A percentile compares a stretch with the other conserved stretches of the same genome.
These are phyloP conservation scores for Claviceps sp. DNA, from an alignment of 2,329 filamentous ascomycete genomes.

Conservation along the genomic window DNA sequence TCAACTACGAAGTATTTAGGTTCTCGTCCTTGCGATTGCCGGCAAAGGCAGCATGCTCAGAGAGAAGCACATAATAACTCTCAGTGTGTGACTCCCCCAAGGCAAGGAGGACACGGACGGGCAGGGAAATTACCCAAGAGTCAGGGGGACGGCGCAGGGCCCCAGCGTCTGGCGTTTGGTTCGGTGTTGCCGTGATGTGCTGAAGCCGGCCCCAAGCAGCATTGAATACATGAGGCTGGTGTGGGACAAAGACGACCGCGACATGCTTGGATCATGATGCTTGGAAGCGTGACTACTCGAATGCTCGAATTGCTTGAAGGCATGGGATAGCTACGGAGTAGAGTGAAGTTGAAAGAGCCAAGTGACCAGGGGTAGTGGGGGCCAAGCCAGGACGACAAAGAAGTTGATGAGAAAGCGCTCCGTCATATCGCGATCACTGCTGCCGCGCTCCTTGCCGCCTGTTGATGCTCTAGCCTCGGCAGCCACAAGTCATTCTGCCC, in stretches of 20 bases:
- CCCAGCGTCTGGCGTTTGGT: constrained; percentile 5
- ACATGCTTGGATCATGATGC: no score
- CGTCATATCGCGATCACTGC: constrained; percentile 1
- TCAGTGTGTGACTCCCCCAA: background rate
- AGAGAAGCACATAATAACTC: background rate
- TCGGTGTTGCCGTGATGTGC: constrained; percentile 3
- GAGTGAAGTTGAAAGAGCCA: background rate
- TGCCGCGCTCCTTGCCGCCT: background rate
- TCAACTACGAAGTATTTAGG: background rate
- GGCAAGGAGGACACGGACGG: background rate
- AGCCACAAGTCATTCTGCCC: no score
- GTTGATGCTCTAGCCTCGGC: background rate
- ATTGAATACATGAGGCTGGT: constrained; percentile 4
- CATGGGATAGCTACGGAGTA: background rate
- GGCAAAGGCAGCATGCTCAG: background rate
- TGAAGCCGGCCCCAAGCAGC: background rate
- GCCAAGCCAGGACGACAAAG: constrained; percentile 2
- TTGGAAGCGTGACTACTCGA: no score
- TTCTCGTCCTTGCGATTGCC: background rate
- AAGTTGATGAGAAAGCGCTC: constrained; percentile 2
- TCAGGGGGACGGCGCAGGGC: background rate
- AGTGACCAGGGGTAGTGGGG: constrained; percentile 4
- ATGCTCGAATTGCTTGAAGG: background rate
- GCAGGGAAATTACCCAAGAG: constrained; percentile 6
- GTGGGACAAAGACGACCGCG: constrained; percentile 5